Percentiles rank a stretch among this genome's conserved stretches.
Evolutionary conservation across 2,329 filamentous ascomycete genomes (phyloP).

Genomic region (Neofusicoccum sp.): DNA sequence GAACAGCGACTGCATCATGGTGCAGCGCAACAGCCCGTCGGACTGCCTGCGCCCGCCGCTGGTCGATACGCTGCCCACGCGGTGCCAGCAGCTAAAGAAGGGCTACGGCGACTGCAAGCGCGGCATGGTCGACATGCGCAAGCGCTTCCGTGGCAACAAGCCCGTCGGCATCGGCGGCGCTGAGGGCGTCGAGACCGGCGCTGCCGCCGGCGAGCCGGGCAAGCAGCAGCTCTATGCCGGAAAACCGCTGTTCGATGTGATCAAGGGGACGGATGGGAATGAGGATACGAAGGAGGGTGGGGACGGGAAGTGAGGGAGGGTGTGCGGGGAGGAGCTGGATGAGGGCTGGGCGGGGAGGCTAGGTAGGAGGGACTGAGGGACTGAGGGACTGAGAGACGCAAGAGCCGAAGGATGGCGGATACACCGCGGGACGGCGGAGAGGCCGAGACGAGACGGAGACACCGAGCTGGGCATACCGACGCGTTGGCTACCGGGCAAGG

Average conservation of each 20-base stretch:
- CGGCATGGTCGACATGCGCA: constrained; percentile 97
- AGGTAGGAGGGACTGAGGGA: background rate
- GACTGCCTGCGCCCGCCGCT: constrained; percentile 87
- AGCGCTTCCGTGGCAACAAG: constrained; percentile 92
- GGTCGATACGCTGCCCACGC: constrained; percentile 74
- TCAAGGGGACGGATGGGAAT: constrained; percentile 9
- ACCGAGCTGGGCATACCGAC: background rate
- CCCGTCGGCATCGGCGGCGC: constrained; percentile 58
- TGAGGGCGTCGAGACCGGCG: constrained; percentile 27
- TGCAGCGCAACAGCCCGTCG: constrained; percentile 78
- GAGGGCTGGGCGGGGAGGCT: background rate
- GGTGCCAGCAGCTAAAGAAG: constrained; percentile 90
- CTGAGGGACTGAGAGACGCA: background rate
- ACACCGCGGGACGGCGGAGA: background rate
- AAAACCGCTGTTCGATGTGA: constrained; percentile 7
- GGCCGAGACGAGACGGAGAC: background rate
- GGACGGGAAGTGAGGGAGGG: background rate
- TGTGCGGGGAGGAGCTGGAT: background rate
- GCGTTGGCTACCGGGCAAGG: background rate
- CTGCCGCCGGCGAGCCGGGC: constrained; percentile 21
- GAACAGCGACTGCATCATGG: constrained; percentile 93
- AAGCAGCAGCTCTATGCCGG: constrained; percentile 16
- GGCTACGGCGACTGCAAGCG: constrained; percentile 94
- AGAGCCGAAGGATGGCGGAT: too few relatives aligned
- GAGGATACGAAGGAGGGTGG: constrained; percentile 11